A percentile compares a stretch with the other conserved stretches of the same genome.
Evolutionary conservation across 805 yeast species (phyloP).

Genomic region (Tetrapisispora nanseiensis): DNA sequence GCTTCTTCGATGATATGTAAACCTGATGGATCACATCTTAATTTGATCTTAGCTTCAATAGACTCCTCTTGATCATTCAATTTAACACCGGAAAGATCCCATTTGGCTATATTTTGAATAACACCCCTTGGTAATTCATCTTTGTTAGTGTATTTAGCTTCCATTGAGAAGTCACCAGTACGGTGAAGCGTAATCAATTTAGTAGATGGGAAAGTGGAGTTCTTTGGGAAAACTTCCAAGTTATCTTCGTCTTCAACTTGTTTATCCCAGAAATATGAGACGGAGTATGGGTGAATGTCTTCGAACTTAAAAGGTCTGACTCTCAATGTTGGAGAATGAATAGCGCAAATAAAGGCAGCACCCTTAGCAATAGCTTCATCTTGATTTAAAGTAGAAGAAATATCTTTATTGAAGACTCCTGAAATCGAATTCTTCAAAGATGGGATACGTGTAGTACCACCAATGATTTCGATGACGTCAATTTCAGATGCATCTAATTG

Average conservation of each 20-base stretch:
- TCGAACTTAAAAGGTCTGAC: constrained; percentile 98
- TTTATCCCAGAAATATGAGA: constrained; percentile 91
- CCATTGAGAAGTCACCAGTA: constrained; percentile 75
- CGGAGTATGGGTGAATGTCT: constrained; percentile 85
- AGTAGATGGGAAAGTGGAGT: constrained; percentile 88
- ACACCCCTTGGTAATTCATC: constrained; percentile 64
- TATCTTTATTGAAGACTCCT: constrained; percentile 61
- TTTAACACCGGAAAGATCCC: constrained; percentile 80
- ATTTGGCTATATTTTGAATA: constrained; percentile 58
- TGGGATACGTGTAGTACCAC: constrained; percentile 98
- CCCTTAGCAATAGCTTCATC: constrained; percentile 99
- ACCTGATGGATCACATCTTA: constrained; percentile 96
- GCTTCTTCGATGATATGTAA: constrained; percentile 90
- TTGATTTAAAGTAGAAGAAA: constrained; percentile 93
- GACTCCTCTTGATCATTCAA: constrained; percentile 66
- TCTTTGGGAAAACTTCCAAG: constrained; percentile 94
- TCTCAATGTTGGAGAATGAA: constrained; percentile 97
- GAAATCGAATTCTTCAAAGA: constrained; percentile 71
- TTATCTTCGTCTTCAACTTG: constrained; percentile 84
- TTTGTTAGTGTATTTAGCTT: constrained; percentile 76
- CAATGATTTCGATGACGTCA: constrained; percentile 89
- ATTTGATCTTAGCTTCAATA: constrained; percentile 82
- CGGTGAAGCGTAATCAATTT: constrained; percentile 92
- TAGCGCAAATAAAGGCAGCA: constrained; percentile 97
- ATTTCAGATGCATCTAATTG: constrained; percentile 61